Evolutionary conservation across 108 stramenopile species (phyloP), one percentile per base, ranked within the genome.

Genomic region (Nitzschia sp.): DNA sequence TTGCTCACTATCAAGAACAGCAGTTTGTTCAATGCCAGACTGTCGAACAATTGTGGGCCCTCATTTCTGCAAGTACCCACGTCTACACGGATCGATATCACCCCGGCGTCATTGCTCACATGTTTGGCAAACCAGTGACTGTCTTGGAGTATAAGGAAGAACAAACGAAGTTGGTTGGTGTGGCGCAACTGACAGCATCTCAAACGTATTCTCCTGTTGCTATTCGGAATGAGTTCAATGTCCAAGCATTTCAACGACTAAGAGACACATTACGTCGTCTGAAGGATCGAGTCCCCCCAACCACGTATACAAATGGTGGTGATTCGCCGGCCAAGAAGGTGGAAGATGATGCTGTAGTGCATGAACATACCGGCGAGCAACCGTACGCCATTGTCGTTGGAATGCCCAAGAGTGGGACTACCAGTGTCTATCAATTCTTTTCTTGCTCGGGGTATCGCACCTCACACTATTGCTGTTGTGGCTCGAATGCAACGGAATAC

Each of bases 401-500:
- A 11, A 28, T 65, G 15, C 76, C 76, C 2, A 77, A 77, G 45
- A 57, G 41, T 53, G 76, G 76, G 25, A 71, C 69, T 8, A 71
- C 76, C 1, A 70, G 63, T 30, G 36, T 77, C 3, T 77, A 50
- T 47, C 50, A 77, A 25, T 71, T 55, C 55, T 77, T 77, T 33
- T 38, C 36, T 3, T 77, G 76, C 35, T 57, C 57, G 16, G 75
- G 62, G 3, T 50, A 36, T 38, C 46, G 21, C 0, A 68, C 75
- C 26, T 50, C 69, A 1, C 75, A 76, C 30, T 76, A 76, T 48
- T 76, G 75, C 32, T 68, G 68, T 25, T 76, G 68, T 38, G 68
- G 75, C 4, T 33, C 68, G 26, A 36, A 68, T 28, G 56, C 41
- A 0, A 45, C 53, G 1, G 66, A 76, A 17, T 59, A 62, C 59